A percentile compares a stretch with the other conserved stretches of the same genome.
These are phyloP conservation scores for Wickerhamiella shivajii DNA, from an alignment of 805 yeast genomes.

Conservation along the genomic window DNA sequence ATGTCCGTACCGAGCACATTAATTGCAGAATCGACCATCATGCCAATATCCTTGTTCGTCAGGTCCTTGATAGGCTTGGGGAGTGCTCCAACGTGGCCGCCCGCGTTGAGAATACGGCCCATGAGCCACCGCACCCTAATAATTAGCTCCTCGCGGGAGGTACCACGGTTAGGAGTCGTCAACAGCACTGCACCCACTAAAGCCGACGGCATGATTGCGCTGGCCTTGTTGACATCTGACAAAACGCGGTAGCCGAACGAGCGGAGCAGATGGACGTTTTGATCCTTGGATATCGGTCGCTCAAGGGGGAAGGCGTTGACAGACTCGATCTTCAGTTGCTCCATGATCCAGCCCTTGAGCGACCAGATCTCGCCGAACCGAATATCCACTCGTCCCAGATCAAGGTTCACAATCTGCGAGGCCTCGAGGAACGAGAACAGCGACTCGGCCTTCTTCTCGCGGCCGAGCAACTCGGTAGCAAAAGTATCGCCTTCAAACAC, in stretches of 20 bases:
- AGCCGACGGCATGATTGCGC: constrained; percentile 40
- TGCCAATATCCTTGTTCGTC: constrained; percentile 17
- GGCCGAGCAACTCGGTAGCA: constrained; percentile 41
- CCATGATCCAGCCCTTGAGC: constrained; percentile 22
- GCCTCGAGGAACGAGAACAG: constrained; percentile 27
- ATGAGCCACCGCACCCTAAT: constrained; percentile 26
- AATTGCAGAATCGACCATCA: constrained; percentile 27
- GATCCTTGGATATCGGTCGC: constrained; percentile 6
- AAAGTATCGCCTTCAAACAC: constrained; percentile 42
- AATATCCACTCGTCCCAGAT: constrained; percentile 29
- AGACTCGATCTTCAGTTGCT: constrained; percentile 19
- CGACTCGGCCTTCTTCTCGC: constrained; percentile 41
- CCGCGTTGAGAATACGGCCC: constrained; percentile 22
- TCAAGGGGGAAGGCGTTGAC: constrained; percentile 8
- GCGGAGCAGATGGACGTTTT: constrained; percentile 26
- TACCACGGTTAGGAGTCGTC: constrained; percentile 28
- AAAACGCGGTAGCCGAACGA: constrained; percentile 40
- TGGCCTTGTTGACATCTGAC: constrained; percentile 36
- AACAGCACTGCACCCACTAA: constrained; percentile 35
- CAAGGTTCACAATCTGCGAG: constrained; percentile 22
- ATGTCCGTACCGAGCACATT: constrained; percentile 28
- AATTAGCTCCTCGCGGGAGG: constrained; percentile 24
- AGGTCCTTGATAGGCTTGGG: constrained; percentile 16
- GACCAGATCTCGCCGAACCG: constrained; percentile 31
- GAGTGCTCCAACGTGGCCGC: constrained; percentile 29